A percentile compares a stretch with the other conserved stretches of the same genome.
phyloP scores from a whole-genome alignment of 441 rosid species.

The Omphalea diandra region DNA sequence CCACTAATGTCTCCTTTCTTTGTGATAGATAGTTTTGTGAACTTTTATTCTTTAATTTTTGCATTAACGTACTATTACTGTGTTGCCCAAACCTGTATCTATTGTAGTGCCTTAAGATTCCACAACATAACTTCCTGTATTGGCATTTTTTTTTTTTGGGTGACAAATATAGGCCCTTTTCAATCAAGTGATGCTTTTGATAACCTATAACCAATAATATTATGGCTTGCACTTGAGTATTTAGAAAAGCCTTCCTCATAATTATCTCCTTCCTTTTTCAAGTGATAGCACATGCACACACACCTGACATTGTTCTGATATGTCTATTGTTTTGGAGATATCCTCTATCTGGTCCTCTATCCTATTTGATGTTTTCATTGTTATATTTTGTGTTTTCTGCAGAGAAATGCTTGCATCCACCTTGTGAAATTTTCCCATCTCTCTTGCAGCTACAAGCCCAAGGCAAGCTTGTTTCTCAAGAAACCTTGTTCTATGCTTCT shows the following conservation, averaged over 20 bases:
- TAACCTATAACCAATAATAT: neutral
- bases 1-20: neutral
- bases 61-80: too few species aligned
- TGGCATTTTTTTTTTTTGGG: too few species aligned
- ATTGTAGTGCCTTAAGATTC: neutral
- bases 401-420: constrained; percentile 40
- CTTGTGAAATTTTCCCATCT: constrained; percentile 33
- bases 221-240: neutral
- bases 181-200: neutral
- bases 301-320: neutral
- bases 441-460: constrained; percentile 31
- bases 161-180: too few species aligned
- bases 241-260: neutral
- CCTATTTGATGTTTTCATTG: too few species aligned
- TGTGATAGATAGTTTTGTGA: neutral
- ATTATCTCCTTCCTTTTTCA: neutral
- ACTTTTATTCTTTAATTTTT: neutral
- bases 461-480: constrained; percentile 30
- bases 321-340: neutral
- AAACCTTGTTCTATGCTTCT: constrained; percentile 40
- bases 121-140: too few species aligned
- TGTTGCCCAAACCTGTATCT: neutral
- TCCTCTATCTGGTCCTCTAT: neutral
- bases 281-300: neutral
- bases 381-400: constrained; percentile 24